A percentile compares a stretch with the other conserved stretches of the same genome.
phyloP scores from a whole-genome alignment of 2,329 filamentous ascomycete genomes.

The Talaromyces amestolkiae region DNA sequence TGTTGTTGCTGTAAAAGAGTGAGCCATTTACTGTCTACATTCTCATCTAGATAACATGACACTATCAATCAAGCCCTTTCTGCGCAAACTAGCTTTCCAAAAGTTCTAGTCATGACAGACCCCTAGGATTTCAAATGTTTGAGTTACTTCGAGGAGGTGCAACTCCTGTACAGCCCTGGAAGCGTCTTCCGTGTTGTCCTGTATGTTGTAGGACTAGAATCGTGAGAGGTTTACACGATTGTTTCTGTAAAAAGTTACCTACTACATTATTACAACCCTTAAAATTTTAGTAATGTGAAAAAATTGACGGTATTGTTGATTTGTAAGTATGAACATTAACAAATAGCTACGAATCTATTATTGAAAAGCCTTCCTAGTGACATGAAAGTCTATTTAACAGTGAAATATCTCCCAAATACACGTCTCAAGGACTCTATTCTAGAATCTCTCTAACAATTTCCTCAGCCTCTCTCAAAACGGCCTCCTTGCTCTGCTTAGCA shows the following conservation, averaged over 20 bases:
- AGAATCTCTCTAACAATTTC: not conserved
- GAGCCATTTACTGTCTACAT: not conserved
- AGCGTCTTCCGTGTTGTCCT: not conserved
- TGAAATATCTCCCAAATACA: not conserved
- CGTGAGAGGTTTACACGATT: not conserved
- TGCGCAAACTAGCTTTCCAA: not conserved
- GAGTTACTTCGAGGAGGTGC: not conserved
- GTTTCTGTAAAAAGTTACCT: not conserved
- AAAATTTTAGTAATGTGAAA: not conserved
- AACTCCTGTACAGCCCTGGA: not conserved
- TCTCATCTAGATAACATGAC: not conserved
- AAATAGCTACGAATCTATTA: not conserved
- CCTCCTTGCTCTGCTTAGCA: not conserved
- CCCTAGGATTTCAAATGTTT: not conserved
- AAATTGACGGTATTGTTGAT: not conserved
- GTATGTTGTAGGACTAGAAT: not conserved
- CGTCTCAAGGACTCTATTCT: not conserved
- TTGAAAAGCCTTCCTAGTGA: not conserved
- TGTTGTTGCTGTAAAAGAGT: not conserved
- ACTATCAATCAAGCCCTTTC: not conserved
- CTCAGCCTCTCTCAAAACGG: not conserved
- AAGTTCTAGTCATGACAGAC: not conserved
- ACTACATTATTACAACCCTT: not conserved
- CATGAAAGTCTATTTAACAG: not conserved
- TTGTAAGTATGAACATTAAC: not conserved